A percentile compares a stretch with the other conserved stretches of the same genome.
Conservation (phyloP, 768 basidiomycete genomes). For the Hypholoma fasciculare region DNA sequence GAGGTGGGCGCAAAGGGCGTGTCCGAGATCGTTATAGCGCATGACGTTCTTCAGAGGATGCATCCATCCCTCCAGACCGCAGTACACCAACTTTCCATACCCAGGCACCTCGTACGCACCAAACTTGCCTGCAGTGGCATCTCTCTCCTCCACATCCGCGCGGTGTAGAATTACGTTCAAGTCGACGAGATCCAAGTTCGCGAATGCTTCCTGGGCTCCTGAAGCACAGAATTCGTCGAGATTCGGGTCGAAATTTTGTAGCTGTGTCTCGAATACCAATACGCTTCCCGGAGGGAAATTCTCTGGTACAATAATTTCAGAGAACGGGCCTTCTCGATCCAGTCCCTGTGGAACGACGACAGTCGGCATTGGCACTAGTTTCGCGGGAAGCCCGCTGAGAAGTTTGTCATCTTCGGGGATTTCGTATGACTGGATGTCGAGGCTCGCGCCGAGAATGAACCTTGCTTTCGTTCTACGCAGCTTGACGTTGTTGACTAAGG, state of each 20-base stretch:
- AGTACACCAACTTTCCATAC: slow-evolving; percentile 78
- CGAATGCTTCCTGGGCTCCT: slow-evolving; percentile 73
- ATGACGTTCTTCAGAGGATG: slow-evolving; percentile 81
- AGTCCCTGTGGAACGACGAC: slow-evolving; percentile 59
- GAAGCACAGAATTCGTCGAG: slow-evolving; percentile 76
- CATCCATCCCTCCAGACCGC: slow-evolving; percentile 99
- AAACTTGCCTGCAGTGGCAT: slow-evolving; percentile 78
- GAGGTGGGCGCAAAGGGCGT: slow-evolving; percentile 85
- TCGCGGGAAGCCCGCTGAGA: slow-evolving; percentile 73
- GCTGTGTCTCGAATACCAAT: slow-evolving; percentile 88
- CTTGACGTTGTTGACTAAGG: slow-evolving; percentile 78
- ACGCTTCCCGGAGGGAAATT: slow-evolving; percentile 95
- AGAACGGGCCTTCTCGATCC: slow-evolving; percentile 69
- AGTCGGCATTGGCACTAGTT: slow-evolving; percentile 60
- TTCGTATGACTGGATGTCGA: slow-evolving; percentile 69
- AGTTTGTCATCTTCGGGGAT: slow-evolving; percentile 45
- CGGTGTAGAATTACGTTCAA: slow-evolving; percentile 88
- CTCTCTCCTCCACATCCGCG: slow-evolving; percentile 88
- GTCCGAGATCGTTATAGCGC: slow-evolving; percentile 90
- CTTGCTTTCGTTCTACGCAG: slow-evolving; percentile 77
- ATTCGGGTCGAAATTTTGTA: slow-evolving; percentile 67
- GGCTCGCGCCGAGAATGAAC: slow-evolving; percentile 78
- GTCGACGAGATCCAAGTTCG: slow-evolving; percentile 76
- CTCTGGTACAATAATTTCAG: slow-evolving; percentile 83
- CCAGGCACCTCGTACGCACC: slow-evolving; percentile 84